A percentile compares a stretch with the other conserved stretches of the same genome.
These are phyloP conservation scores for Pyricularia sp. DNA, from an alignment of 2,329 filamentous ascomycete genomes.

Conservation along the genomic window DNA sequence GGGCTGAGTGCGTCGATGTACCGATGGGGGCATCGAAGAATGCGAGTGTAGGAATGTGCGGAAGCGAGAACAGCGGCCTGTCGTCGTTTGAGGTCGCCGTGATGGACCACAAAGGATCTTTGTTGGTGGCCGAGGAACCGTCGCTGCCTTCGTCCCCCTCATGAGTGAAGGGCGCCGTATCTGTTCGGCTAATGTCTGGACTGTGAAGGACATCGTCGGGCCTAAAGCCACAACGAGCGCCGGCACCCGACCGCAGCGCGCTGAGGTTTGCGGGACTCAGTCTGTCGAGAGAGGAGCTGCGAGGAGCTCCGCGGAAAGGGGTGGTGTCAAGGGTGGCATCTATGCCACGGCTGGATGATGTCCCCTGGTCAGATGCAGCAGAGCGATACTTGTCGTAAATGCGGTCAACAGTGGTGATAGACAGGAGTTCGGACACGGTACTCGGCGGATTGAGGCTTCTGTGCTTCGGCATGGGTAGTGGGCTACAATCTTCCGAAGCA, in stretches of 20 bases:
- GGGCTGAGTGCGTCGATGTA: not conserved
- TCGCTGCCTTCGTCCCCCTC: not conserved
- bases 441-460: not conserved
- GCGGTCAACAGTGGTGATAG: slow-evolving; percentile 18
- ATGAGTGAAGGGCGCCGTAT: not conserved
- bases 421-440: slow-evolving; percentile 8
- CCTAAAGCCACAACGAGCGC: slow-evolving; percentile 5
- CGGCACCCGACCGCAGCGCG: slow-evolving; percentile 2
- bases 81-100: not conserved
- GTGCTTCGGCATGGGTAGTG: not conserved
- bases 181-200: not conserved
- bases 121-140: not conserved
- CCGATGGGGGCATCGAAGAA: not conserved
- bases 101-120: not conserved
- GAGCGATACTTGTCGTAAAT: slow-evolving; percentile 18
- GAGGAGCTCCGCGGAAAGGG: not conserved
- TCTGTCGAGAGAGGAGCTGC: not conserved
- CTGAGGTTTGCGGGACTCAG: not conserved
- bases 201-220: not conserved
- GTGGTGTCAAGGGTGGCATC: not conserved
- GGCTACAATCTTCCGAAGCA: not conserved
- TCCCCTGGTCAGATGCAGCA: not conserved
- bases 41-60: not conserved
- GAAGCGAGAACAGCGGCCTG: not conserved
- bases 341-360: not conserved